Base-by-base conservation (phyloP, 2,329 filamentous ascomycete genomes). In the Colletotrichum liaoningense region DNA sequence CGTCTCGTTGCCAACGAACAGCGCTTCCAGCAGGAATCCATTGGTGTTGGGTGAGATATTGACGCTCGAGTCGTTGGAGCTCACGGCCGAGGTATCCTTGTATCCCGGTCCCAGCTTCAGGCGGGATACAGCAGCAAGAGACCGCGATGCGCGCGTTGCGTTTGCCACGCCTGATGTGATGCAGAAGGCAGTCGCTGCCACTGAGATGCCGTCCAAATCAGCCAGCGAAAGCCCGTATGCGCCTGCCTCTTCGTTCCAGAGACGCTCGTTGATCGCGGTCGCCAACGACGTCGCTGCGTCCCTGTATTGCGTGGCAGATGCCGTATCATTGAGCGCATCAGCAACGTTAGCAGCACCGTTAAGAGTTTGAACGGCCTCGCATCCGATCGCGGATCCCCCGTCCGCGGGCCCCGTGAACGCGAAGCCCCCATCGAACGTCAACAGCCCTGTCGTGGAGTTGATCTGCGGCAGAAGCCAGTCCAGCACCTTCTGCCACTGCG, bases 31-130 rank as follows among this genome's bases (percentile, higher is more conserved):
- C 2, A 87, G 77, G 73, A 86, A 86, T 2, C 84, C 84, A 14
- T 81, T 84, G 28, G 84, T 87, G 75, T 87, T 87, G 12, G 87
- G 85, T 3, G 84, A 86, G 42, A 86, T 82, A 63, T 80, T 83
- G 74, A 79, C 79, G 46, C 80, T 80, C 65, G 1, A 85, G 83
- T 57, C 63, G n/a, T 69, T 46, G 12, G 73, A 54, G 2, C 69
- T 67, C 1, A 70, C 68, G 1, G 35, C 65, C 4, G 76, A 76
- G 35, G 33, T 46, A 64, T 79, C 76, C 33, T 73, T 76, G 70
- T 77, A 79, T 1, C 77, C 77, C 2, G 75, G 74, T 2, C 58
- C 56, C 1, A 78, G 73, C 33, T 19, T 35, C 4, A 79, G 55
- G 2, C n/a, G 14, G 5, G 67, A 62, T 1, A 77, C 52, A 1